Base-by-base conservation (phyloP, 2,329 filamentous ascomycete species). In the Colletotrichum cereale region DNA sequence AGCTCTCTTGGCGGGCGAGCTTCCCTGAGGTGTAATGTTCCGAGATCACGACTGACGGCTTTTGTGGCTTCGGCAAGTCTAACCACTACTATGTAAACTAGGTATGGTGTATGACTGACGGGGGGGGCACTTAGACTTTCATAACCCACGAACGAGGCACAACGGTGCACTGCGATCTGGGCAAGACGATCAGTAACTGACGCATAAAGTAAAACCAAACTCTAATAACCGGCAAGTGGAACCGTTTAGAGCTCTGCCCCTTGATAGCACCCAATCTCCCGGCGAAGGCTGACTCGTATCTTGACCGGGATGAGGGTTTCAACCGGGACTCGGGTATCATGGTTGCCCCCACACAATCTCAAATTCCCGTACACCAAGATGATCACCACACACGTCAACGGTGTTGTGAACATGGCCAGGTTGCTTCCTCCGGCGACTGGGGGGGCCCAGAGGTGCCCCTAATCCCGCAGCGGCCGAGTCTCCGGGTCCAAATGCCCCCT, bases 141-240 rank as follows among this genome's bases (percentile, higher is more conserved):
- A 50, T n/a, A 62, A 50, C 29, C 16, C 21, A 18, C 56, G 47
- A 48, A 68, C 55, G 21, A 69, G 47, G 69, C 69, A 60, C 47
- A 40, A 58, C 58, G 29, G 65, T 29, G 50, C 24, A 48, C 61
- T 55, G 26, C 47, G 52, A 64, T 68, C 36, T 64, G 60, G 38
- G 26, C 53, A 62, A 68, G 65, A 63, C 65, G 58, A 71, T 68
- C 65, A 53, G 26, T 40, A 44, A 60, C 68, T 38, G 56, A 60
- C 65, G 68, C 69, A 72, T 69, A 69, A 72, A 72, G 69, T 64
- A 69, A 69, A 68, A 61, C 56, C 65, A 72, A 72, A 72, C 65
- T 72, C 55, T 68, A 63, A 60, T 64, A 53, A 69, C 29, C 65
- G 69, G 65, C 65, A 72, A 69, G 69, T 72, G 69, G 69, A 69